Base-by-base conservation (phyloP, 2,329 filamentous ascomycete genomes). In the Ceratocystis ficicola region DNA sequence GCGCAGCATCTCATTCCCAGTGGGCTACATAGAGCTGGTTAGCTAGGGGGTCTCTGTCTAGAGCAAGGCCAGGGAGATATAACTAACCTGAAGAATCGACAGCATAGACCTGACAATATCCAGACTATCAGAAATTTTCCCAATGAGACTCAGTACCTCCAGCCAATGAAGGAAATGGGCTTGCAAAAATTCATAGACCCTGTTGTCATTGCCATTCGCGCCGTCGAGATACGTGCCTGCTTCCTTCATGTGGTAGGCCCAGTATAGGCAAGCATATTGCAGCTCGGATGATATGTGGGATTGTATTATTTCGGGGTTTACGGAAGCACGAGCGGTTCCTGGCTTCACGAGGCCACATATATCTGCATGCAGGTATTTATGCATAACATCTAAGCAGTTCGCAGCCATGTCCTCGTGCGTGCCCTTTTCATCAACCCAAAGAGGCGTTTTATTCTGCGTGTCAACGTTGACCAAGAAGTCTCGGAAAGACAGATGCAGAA, bases 121-220 rank as follows among this genome's bases (percentile, higher is more conserved):
- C 1, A 15, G 20, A 22, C 52, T 6, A 7, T 57, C 22, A 3
- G 22, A 57, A 30, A 28, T 28, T 3, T 28, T 57, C 25, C 64
- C 64, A 62, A 62, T n/a, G 32, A 62, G 25, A 4, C 46, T 55
- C 59, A 36, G 44, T 30, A n/a, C 41, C 32, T 22, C 60, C n/a
- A 48, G 25, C 44, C 36, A 63, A 10, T 32, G 44, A 20, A 63
- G 62, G 5, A 48, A 25, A 48, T 48, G 25, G 20, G 7, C 7
- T n/a, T 63, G 62, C 10, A 75, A 68, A 50, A 77, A 72, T 0
- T 70, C 64, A 3, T 76, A 72, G 3, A 60, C 10, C 36, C 36
- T 41, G 10, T 12, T 41, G 36, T 41, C 36, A 2, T 71, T 69
- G 12, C 70, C 73, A 63, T 74, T 71, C 10, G 36, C 8, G 8